phyloP scores from a whole-genome alignment of 345 rosid species.

The Eucalyptus cloeziana region DNA sequence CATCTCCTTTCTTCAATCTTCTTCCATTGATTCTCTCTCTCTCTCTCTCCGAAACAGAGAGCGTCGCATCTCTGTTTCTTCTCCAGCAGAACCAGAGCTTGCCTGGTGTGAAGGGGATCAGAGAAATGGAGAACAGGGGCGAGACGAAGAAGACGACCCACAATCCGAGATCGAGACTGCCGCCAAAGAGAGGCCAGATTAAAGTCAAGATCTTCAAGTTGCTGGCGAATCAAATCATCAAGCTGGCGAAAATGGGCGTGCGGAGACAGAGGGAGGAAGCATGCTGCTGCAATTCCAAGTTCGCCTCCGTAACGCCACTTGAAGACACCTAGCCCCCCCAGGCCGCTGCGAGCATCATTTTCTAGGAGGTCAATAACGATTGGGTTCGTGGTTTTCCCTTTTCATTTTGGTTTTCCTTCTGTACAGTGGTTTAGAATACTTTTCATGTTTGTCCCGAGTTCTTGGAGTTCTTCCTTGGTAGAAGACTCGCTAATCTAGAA shows the following conservation, averaged over 20 bases:
- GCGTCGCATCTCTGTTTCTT: neutral
- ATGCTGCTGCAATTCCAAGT: neutral
- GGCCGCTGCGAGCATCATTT: neutral
- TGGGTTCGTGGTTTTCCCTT: neutral
- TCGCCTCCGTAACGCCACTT: neutral
- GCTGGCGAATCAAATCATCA: neutral
- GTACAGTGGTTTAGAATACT: neutral
- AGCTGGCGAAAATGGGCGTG: neutral
- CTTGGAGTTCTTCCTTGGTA: neutral
- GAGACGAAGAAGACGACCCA: neutral
- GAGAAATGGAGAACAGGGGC: neutral
- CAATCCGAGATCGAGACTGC: neutral
- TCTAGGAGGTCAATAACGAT: neutral
- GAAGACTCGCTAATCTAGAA: neutral
- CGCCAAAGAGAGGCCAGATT: conserved; percentile 7
- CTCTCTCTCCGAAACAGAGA: neutral
- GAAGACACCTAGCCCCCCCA: neutral
- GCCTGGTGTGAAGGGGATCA: neutral
- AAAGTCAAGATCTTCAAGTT: neutral
- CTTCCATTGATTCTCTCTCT: neutral
- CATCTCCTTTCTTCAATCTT: neutral
- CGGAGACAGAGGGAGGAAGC: neutral
- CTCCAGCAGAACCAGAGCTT: neutral
- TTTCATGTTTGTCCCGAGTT: neutral
- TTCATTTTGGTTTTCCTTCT: neutral